Evolutionary conservation across 805 yeast genomes (phyloP).

Genomic region (Teunomyces cretensis): DNA sequence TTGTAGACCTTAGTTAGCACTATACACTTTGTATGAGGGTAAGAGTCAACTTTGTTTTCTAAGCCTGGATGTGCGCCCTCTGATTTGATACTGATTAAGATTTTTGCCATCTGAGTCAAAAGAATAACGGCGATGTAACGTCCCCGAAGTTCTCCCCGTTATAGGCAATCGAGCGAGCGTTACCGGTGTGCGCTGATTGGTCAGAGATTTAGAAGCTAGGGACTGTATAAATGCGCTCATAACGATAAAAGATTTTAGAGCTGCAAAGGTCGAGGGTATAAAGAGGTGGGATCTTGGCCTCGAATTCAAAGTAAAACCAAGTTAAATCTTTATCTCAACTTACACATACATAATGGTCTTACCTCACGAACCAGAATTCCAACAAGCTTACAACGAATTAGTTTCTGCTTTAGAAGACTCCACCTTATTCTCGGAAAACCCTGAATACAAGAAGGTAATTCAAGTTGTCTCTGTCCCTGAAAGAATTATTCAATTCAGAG

Average conservation of each 20-base stretch:
- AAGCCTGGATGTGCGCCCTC: not conserved
- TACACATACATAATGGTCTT: slow-evolving; percentile 54
- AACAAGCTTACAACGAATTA: slow-evolving; percentile 96
- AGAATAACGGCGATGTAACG: slow-evolving; percentile 3
- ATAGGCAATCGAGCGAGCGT: not conserved
- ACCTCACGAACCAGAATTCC: slow-evolving; percentile 96
- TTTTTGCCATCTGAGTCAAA: not conserved
- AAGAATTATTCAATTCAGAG: slow-evolving; percentile 95
- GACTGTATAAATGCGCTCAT: not conserved
- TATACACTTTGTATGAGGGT: too few relatives aligned
- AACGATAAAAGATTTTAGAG: not conserved
- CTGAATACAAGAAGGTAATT: slow-evolving; percentile 84
- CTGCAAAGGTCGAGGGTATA: slow-evolving; percentile 1
- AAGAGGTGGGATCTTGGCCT: slow-evolving; percentile 1
- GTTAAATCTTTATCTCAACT: not conserved
- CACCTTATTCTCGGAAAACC: slow-evolving; percentile 82
- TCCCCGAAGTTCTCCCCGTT: not conserved
- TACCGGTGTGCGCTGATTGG: slow-evolving; percentile 3
- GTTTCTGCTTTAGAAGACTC: slow-evolving; percentile 87
- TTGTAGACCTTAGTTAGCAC: too few relatives aligned
- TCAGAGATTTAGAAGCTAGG: not conserved
- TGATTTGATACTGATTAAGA: slow-evolving; percentile 3
- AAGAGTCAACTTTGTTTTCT: too few relatives aligned
- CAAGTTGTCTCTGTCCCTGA: slow-evolving; percentile 94
- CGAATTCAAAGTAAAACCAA: not conserved